Base-by-base conservation (phyloP, 169 alveolate species). In the Eimeria sp. region DNA sequence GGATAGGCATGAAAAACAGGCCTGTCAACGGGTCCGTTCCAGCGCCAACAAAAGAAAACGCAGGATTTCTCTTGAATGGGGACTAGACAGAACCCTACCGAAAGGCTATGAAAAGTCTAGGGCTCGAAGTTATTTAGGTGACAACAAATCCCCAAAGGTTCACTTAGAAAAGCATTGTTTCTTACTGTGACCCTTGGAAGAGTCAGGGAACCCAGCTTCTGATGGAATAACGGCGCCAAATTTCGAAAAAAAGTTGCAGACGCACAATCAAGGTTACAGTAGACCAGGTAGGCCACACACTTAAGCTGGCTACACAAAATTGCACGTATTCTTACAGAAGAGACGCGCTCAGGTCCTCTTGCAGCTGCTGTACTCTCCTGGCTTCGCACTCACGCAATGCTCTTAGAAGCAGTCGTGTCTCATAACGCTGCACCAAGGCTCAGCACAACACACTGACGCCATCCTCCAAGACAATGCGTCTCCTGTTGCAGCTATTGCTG, bases 331-430 rank as follows among this genome's bases (percentile, higher is more conserved):
- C 11, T 25, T 43, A 76, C 60, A 80, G 8, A 80, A 43, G 43
- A 2, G 71, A 80, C 6, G 89, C 49, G 72, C 60, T 80, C 89
- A 80, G 33, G 64, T 80, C 89, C 46, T 80, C 52, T 56, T 80
- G 89, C 89, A 80, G 68, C 71, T 80, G 89, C 68, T 54, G 89
- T 56, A 80, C 89, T 56, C 68, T 72, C 52, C 89, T 2, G 40
- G 89, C 68, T 54, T 80, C 89, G 89, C 89, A 80, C 33, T 43
- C 89, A 27, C 46, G 54, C 68, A 80, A 30, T 13, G 89, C 89
- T 25, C 89, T 49, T 56, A 80, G 49, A 49, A 80, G 68, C 40
- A 80, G 43, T 72, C 52, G 30, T 33, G 89, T 56, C 72, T 80
- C 89, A 54, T 80, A 80, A 33, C 89, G 89, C 89, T 80, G 72